phyloP scores from a whole-genome alignment of 257 asterid genomes.

The Ilex aquifolium region DNA sequence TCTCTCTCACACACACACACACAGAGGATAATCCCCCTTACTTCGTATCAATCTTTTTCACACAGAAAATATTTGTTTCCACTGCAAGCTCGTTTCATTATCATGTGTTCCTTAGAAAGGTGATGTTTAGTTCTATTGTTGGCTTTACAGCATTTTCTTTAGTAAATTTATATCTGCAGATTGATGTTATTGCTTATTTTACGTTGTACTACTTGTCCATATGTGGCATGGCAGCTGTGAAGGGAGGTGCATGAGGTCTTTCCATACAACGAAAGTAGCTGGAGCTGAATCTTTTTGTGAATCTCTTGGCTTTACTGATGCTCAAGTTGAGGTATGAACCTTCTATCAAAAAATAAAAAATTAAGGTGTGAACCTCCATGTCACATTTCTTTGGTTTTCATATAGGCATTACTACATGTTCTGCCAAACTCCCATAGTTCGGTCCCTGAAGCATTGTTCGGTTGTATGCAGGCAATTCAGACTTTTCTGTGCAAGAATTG shows the following conservation, averaged over 20 bases:
- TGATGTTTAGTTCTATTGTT: conserved; percentile 44
- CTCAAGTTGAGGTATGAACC: conserved; percentile 38
- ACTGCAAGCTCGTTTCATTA: too few species aligned
- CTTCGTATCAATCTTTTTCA: too few species aligned
- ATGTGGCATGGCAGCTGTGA: conserved; percentile 46
- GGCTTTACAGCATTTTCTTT: not conserved
- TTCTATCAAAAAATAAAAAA: conserved; percentile 5
- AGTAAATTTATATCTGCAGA: not conserved
- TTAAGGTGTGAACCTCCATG: conserved; percentile 31
- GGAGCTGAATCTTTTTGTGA: conserved; percentile 52
- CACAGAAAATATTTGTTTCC: too few species aligned
- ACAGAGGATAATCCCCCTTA: too few species aligned
- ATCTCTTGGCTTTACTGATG: conserved; percentile 51
- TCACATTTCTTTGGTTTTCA: not conserved
- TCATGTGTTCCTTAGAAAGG: too few species aligned
- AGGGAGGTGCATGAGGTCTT: conserved; percentile 81
- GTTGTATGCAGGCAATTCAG: conserved; percentile 46
- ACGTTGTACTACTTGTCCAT: conserved; percentile 6
- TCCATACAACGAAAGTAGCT: conserved; percentile 60
- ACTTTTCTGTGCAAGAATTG: conserved; percentile 62
- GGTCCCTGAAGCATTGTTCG: not conserved
- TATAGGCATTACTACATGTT: too few species aligned
- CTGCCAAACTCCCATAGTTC: too few species aligned
- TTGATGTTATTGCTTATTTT: conserved; percentile 12
- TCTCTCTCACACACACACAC: too few species aligned